phyloP scores from a whole-genome alignment of 2,329 filamentous ascomycete genomes.

The Orbilia blumenaviensis region DNA sequence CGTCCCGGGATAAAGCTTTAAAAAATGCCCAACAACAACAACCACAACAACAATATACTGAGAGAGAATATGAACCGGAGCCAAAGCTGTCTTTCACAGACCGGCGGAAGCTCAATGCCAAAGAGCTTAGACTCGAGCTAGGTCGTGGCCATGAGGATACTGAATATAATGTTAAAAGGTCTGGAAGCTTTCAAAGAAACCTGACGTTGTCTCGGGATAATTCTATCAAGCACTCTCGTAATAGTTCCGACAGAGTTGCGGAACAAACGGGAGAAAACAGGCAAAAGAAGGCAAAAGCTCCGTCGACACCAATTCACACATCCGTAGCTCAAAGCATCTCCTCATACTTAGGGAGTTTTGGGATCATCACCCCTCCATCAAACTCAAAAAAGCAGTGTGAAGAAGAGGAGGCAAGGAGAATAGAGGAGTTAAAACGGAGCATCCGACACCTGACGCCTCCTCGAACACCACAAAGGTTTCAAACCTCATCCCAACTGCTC shows the following conservation, averaged over 20 bases:
- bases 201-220: constrained; percentile 16
- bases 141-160: constrained; percentile 20
- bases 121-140: constrained; percentile 45
- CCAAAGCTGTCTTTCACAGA: constrained; percentile 44
- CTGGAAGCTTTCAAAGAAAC: constrained; percentile 20
- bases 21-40: constrained; percentile 6
- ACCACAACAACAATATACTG: background rate
- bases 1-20: background rate
- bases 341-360: constrained; percentile 25
- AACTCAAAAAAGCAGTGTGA: constrained; percentile 34
- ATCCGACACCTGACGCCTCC: constrained; percentile 47
- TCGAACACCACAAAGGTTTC: constrained; percentile 23
- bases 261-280: background rate
- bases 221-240: constrained; percentile 8
- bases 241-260: background rate
- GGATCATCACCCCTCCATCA: constrained; percentile 39
- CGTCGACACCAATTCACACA: constrained; percentile 42
- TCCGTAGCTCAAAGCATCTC: constrained; percentile 40
- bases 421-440: constrained; percentile 35
- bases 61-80: constrained; percentile 17
- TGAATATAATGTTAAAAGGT: constrained; percentile 12
- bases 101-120: constrained; percentile 44
- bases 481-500: background rate
- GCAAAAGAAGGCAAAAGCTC: background rate
- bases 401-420: constrained; percentile 23